Evolutionary conservation across 2,329 filamentous ascomycete genomes (phyloP).

Genomic region (Aspergillus felis): DNA sequence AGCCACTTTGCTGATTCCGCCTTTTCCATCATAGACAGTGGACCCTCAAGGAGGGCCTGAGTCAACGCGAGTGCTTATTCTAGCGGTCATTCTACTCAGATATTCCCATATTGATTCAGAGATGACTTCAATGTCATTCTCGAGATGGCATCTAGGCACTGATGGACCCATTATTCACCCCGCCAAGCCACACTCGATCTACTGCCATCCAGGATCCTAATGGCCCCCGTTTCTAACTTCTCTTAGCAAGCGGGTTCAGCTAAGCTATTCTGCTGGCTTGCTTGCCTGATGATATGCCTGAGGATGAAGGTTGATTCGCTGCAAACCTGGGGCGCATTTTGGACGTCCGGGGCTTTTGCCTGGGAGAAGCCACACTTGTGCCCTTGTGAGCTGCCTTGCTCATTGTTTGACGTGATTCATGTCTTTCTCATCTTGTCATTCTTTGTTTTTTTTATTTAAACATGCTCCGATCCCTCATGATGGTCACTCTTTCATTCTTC

Average conservation of each 20-base stretch:
- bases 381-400: background rate
- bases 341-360: background rate
- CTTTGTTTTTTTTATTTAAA: background rate
- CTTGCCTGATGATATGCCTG: background rate
- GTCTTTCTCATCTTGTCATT: background rate
- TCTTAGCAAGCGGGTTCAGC: background rate
- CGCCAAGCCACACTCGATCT: background rate
- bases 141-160: background rate
- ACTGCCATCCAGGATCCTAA: background rate
- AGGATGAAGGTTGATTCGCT: background rate
- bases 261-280: background rate
- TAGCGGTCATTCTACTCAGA: background rate
- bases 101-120: background rate
- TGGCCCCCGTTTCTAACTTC: background rate
- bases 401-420: background rate
- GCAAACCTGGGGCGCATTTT: background rate
- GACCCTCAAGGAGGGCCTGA: background rate
- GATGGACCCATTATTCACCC: background rate
- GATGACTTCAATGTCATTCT: background rate
- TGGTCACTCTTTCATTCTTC: background rate
- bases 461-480: background rate
- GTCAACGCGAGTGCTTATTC: background rate
- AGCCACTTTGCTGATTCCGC: slow-evolving; percentile 1
- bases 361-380: background rate
- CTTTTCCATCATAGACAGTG: background rate